Evolutionary conservation across 805 yeast species (phyloP), one percentile per base, ranked within the genome.

Genomic region (Sugiyamaella marilandica): DNA sequence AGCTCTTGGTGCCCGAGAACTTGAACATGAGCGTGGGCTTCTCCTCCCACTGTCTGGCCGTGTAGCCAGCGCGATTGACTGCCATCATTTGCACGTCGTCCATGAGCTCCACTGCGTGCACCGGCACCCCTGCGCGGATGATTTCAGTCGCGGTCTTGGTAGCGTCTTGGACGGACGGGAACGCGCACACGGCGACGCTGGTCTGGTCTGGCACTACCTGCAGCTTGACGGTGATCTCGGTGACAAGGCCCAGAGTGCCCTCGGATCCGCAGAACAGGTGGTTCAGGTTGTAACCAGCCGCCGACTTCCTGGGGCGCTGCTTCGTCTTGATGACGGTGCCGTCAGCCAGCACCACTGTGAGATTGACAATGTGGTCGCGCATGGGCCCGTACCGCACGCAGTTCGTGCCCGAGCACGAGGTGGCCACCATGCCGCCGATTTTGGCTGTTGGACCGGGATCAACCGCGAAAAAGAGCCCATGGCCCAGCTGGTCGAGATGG

Each of bases 381-480:
- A 86, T 84, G 14, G 92, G 87, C 18, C 95, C 95, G 59, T 85
- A 86, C 47, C 87, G 68, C 24, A 83, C 81, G 24, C 92, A 91
- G 60, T 85, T 83, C 2, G 92, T 84, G 5, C 95, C 95, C 0
- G 91, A 84, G 54, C 92, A 85, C 32, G 85, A 82, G 21, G 87
- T 85, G 8, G 84, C 85, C 44, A 83, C 80, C 81, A 85, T 84
- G 3, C 95, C 95, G 37, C 88, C 87, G 52, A 87, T 82, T 56
- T 82, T 76, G 1, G 92, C 94, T 50, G 89, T 89, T 19, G 92
- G 90, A 45, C 91, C 91, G 0, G 82, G 82, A 65, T 85, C 92
- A 13, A 86, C 85, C 0, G 94, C 94, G 64, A 87, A 83, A 63
- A 87, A 61, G 18, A 83, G 66, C 0, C 79, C 79, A 34, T 52